Evolutionary conservation across 441 rosid species (phyloP).

Genomic region (Brassica hybrid): DNA sequence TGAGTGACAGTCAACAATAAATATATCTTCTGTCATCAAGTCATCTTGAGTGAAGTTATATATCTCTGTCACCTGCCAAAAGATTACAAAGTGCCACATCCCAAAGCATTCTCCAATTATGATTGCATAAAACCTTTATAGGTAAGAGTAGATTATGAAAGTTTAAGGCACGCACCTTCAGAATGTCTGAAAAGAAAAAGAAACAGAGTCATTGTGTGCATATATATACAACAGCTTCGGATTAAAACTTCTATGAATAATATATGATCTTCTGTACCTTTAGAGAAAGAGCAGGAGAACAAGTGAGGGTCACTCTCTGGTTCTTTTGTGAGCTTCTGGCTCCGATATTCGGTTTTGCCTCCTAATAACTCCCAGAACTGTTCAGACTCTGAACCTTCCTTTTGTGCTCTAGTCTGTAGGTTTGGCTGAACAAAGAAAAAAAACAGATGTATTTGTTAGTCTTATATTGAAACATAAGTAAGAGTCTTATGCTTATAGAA

Average conservation of each 20-base stretch:
- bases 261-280: constrained; percentile 49
- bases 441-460: no score
- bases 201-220: constrained; percentile 30
- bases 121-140: not conserved
- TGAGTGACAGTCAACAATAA: constrained; percentile 65
- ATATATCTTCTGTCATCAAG: constrained; percentile 88
- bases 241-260: not conserved
- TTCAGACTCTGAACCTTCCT: constrained; percentile 93
- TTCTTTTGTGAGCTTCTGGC: constrained; percentile 60
- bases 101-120: constrained; percentile 9
- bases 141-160: not conserved
- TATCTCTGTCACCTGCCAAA: constrained; percentile 79
- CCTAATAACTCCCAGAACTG: constrained; percentile 85
- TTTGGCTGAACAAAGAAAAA: constrained; percentile 56
- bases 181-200: constrained; percentile 22
- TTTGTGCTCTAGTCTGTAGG: constrained; percentile 74
- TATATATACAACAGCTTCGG: constrained; percentile 2
- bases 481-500: constrained; percentile 9
- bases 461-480: not conserved
- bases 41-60: constrained; percentile 93
- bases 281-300: constrained; percentile 52
- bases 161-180: constrained; percentile 36
- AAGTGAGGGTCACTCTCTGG: constrained; percentile 71
- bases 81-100: constrained; percentile 16
- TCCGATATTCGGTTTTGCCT: constrained; percentile 81